Base-by-base conservation (phyloP, 306 rosid genomes). In the Amphicarpaea edgeworthii region DNA sequence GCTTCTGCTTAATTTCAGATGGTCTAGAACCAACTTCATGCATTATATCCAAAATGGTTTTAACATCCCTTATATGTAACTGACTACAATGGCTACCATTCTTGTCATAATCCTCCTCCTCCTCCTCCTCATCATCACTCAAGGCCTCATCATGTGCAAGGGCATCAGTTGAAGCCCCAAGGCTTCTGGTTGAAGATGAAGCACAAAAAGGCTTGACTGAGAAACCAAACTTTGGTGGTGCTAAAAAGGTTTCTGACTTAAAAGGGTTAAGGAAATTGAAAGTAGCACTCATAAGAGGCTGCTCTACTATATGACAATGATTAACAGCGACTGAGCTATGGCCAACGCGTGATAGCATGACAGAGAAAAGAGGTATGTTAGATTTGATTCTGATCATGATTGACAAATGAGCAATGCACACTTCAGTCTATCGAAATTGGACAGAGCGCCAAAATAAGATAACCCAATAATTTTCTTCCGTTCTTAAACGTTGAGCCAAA, bases 21-120 rank as follows among this genome's bases (percentile, higher is more conserved):
- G 55, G 70, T 20, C 70, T 67, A 16, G 79, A 70, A 70, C 88
- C 58, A 4, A 82, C 58, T 41, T 62, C 85, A 43, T 73, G 82
- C 12, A 90, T 43, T 57, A 90, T 88, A 77, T 78, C 83, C 86
- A 94, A 74, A 80, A 91, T 77, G n/a, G 78, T 79, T 59, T 85
- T 83, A 21, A 81, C 74, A 83, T 81, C 82, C 75, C 50, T 66
- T n/a, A 85, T 55, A 72, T 68, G 72, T 40, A 73, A 80, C 67
- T 16, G 70, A 57, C 61, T 43, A 67, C 67, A 41, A 23, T 20
- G n/a, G 37, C 59, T 75, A 16, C 79, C 79, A 15, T 79, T 84
- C n/a, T 15, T 9, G 12, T 28, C 72, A 38, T 28, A 1, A 26
- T 51, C 62, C 2, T 50, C 68, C 0, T 24, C 77, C 2, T 38